Evolutionary conservation across 78 protist species (phyloP).

Genomic region (Mantamonas sphyraenae): DNA sequence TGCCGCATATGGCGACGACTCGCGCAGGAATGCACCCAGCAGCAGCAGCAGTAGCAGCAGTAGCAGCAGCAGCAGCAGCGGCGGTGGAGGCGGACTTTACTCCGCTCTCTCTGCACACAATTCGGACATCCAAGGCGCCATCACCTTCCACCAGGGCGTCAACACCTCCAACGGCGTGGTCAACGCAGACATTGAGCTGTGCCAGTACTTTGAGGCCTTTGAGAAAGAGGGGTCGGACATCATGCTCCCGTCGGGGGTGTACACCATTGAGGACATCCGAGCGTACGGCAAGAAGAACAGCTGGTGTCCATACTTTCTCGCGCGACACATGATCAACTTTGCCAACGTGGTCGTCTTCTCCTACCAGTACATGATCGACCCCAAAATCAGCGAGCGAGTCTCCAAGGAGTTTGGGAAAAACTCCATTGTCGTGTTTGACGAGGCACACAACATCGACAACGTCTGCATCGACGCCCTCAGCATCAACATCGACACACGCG

Average conservation of each 20-base stretch:
- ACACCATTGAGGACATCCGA: slow-evolving; percentile 71
- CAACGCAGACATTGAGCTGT: slow-evolving; percentile 10
- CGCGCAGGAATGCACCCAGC: neutral
- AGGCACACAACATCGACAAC: slow-evolving; percentile 97
- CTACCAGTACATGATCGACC: slow-evolving; percentile 91
- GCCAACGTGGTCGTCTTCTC: slow-evolving; percentile 88
- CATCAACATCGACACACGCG: slow-evolving; percentile 32
- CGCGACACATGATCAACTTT: slow-evolving; percentile 42
- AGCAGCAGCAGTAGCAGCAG: neutral
- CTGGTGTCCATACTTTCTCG: slow-evolving; percentile 90
- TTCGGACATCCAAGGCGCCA: too few relatives aligned
- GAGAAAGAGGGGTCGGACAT: neutral
- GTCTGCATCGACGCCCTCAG: slow-evolving; percentile 90
- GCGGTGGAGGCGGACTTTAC: slow-evolving; percentile 7
- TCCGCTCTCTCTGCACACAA: too few relatives aligned
- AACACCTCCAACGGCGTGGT: too few relatives aligned
- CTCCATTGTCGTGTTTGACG: slow-evolving; percentile 90
- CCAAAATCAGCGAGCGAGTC: slow-evolving; percentile 73
- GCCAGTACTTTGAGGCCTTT: slow-evolving; percentile 11
- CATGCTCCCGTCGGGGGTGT: slow-evolving; percentile 61
- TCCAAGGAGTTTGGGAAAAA: slow-evolving; percentile 44
- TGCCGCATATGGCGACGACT: neutral
- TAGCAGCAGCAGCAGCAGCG: too few relatives aligned
- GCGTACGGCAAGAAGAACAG: slow-evolving; percentile 35
- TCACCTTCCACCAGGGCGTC: too few relatives aligned